These are phyloP conservation scores for Heteromeles arbutifolia DNA, from an alignment of 306 rosid genomes.

Conservation along the genomic window DNA sequence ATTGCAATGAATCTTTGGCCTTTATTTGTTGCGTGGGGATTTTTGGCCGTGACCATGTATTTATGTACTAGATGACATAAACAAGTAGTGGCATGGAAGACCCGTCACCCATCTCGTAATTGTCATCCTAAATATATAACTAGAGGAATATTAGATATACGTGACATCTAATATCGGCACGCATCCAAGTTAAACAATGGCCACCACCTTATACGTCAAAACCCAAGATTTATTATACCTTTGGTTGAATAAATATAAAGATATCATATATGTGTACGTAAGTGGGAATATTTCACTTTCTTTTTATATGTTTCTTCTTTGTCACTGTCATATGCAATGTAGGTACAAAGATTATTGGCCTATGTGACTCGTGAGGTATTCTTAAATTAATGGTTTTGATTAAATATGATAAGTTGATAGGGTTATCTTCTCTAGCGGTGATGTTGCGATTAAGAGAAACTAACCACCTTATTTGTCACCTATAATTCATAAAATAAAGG, in stretches of 20 bases:
- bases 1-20: not conserved
- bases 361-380: not conserved
- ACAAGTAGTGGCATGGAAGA: not conserved
- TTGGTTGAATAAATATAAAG: not conserved
- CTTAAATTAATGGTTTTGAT: not conserved
- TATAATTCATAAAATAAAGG: not conserved
- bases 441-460: constrained; percentile 7
- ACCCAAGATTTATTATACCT: not conserved
- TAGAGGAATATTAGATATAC: not conserved
- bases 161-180: not conserved
- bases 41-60: not conserved
- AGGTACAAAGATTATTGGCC: not conserved
- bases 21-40: not conserved
- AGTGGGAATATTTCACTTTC: not conserved
- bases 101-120: not conserved
- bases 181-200: not conserved
- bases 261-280: not conserved
- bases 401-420: not conserved
- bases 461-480: not conserved
- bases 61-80: not conserved
- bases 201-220: not conserved
- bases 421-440: not conserved
- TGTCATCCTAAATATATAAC: not conserved
- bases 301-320: not conserved
- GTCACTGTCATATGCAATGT: not conserved